A percentile compares a stretch with the other conserved stretches of the same genome.
Conservation (phyloP, 305 asterid species). For the Rubia tinctorum region DNA sequence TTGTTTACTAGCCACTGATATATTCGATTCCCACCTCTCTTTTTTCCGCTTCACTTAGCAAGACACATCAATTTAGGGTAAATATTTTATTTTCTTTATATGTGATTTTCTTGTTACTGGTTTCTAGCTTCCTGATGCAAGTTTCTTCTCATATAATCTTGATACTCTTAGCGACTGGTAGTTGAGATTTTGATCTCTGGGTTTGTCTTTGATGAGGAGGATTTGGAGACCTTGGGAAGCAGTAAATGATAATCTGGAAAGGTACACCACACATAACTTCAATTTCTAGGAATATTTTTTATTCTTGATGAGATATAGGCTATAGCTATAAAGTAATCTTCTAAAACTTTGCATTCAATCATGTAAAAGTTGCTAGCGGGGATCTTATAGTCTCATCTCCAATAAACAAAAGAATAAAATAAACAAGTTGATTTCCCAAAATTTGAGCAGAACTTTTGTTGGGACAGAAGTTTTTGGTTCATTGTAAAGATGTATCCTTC, state of each 20-base stretch:
- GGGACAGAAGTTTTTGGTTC: neutral
- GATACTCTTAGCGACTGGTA: constrained; percentile 63
- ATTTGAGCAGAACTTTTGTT: neutral
- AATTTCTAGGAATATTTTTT: neutral
- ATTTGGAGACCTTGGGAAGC: constrained; percentile 94
- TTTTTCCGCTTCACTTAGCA: neutral
- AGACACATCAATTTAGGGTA: neutral
- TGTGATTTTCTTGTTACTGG: neutral
- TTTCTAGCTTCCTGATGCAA: neutral
- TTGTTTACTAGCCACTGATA: constrained; percentile 1
- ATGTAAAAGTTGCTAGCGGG: neutral
- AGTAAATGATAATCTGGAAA: constrained; percentile 62
- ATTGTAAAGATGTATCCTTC: neutral
- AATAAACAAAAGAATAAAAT: neutral
- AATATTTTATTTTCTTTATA: neutral
- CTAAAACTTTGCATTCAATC: neutral
- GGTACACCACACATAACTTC: constrained; percentile 40
- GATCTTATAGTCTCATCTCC: neutral
- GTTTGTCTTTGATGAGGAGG: constrained; percentile 81
- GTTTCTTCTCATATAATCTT: constrained; percentile 24
- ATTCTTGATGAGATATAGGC: neutral
- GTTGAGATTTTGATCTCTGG: constrained; percentile 91
- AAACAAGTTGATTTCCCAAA: neutral
- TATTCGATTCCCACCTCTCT: constrained; percentile 3
- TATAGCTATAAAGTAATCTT: neutral